Conservation (phyloP, 805 yeast genomes). For the Pichia manshurica region DNA sequence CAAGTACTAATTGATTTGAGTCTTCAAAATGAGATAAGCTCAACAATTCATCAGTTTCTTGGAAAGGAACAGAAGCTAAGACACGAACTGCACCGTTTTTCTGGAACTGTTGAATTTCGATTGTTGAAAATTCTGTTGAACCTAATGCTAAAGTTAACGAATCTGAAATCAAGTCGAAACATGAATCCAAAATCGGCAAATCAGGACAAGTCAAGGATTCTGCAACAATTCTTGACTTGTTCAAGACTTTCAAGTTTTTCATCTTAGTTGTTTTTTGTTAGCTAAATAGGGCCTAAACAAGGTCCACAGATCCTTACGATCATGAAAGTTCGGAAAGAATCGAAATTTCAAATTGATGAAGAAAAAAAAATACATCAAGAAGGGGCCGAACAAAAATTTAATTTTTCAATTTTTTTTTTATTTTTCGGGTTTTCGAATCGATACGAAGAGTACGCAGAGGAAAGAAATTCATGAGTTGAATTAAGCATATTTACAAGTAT, state of each 20-base stretch:
- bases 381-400: no score
- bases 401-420: no score
- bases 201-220: constrained; percentile 61
- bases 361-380: no score
- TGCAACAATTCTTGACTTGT: constrained; percentile 48
- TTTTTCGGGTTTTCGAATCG: no score
- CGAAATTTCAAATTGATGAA: no score
- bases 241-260: constrained; percentile 36
- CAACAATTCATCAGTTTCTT: constrained; percentile 38
- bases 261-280: constrained; percentile 14
- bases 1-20: constrained; percentile 55
- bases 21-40: constrained; percentile 69
- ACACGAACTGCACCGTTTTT: constrained; percentile 54
- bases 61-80: constrained; percentile 56
- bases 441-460: no score
- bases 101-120: constrained; percentile 74
- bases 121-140: constrained; percentile 43
- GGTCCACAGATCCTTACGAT: no score
- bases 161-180: constrained; percentile 70
- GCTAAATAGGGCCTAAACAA: neutral
- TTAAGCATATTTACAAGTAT: no score
- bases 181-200: constrained; percentile 45
- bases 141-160: constrained; percentile 62
- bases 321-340: no score
- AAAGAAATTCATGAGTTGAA: no score